These are phyloP conservation scores for Hortaea werneckii DNA, from an alignment of 2,329 filamentous ascomycete species.

Conservation along the genomic window DNA sequence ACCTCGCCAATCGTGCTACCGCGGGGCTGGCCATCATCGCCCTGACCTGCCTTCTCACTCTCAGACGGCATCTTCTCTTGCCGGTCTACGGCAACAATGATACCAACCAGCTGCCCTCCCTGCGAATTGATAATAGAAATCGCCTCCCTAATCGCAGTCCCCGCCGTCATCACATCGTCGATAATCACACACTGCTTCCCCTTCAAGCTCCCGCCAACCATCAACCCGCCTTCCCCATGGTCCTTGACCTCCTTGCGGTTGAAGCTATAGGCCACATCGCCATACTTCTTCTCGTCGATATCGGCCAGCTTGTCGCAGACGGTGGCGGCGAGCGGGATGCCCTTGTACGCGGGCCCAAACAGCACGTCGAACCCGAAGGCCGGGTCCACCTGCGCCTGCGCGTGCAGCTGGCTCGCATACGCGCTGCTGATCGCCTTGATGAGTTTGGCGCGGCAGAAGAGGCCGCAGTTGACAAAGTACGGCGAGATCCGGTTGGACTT, in stretches of 20 bases:
- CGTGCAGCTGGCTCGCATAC: slow-evolving; percentile 56
- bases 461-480: slow-evolving; percentile 96
- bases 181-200: slow-evolving; percentile 82
- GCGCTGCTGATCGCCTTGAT: slow-evolving; percentile 69
- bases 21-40: slow-evolving; percentile 57
- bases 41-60: slow-evolving; percentile 29
- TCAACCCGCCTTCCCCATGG: slow-evolving; percentile 87
- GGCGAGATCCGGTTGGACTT: slow-evolving; percentile 87
- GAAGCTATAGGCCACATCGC: slow-evolving; percentile 70
- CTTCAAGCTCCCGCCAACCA: slow-evolving; percentile 77
- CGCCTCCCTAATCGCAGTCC: slow-evolving; percentile 86
- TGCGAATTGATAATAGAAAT: slow-evolving; percentile 80
- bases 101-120: slow-evolving; percentile 75
- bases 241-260: slow-evolving; percentile 95
- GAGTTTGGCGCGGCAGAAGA: slow-evolving; percentile 73
- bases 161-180: slow-evolving; percentile 93
- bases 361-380: slow-evolving; percentile 66
- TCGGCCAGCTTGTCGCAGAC: slow-evolving; percentile 66
- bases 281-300: slow-evolving; percentile 56
- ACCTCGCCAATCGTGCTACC: slow-evolving; percentile 80
- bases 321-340: slow-evolving; percentile 77
- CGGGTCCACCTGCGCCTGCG: slow-evolving; percentile 31
- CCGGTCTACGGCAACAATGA: slow-evolving; percentile 80
- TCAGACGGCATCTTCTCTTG: slow-evolving; percentile 66
- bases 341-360: slow-evolving; percentile 94